These are phyloP conservation scores for Copromyces sp. DNA, from an alignment of 495 filamentous ascomycete species.

Conservation along the genomic window DNA sequence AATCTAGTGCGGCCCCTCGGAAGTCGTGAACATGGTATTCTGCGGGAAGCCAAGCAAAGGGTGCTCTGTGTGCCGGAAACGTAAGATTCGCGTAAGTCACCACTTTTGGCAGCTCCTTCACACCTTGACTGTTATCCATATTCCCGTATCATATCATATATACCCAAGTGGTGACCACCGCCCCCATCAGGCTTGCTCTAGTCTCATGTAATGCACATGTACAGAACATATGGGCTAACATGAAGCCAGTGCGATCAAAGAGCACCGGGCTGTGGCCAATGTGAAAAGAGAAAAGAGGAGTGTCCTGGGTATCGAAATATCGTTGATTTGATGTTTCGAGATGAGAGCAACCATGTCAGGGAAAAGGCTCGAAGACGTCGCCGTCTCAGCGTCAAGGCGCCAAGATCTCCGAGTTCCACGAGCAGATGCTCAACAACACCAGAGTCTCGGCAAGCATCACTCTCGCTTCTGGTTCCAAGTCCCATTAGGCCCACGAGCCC, in stretches of 20 bases:
- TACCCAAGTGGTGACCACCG: neutral
- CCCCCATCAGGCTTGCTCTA: neutral
- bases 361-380: constrained; percentile 25
- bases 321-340: constrained; percentile 60
- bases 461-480: constrained; percentile 13
- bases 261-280: constrained; percentile 57
- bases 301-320: constrained; percentile 65
- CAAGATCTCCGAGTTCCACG: constrained; percentile 10
- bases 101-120: neutral
- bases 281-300: constrained; percentile 46
- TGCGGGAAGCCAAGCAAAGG: constrained; percentile 61
- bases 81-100: constrained; percentile 33
- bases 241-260: constrained; percentile 51
- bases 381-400: constrained; percentile 7
- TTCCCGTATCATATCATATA: neutral
- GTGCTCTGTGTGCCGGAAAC: constrained; percentile 53
- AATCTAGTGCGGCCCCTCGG: neutral
- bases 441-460: constrained; percentile 11
- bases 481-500: constrained; percentile 7
- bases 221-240: constrained; percentile 6
- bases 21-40: constrained; percentile 50
- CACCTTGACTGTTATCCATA: neutral
- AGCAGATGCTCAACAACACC: constrained; percentile 16
- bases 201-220: neutral
- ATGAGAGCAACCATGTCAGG: constrained; percentile 59